Base-by-base conservation (phyloP, 768 basidiomycete genomes). In the Tylopilus vinaceipallidus region DNA sequence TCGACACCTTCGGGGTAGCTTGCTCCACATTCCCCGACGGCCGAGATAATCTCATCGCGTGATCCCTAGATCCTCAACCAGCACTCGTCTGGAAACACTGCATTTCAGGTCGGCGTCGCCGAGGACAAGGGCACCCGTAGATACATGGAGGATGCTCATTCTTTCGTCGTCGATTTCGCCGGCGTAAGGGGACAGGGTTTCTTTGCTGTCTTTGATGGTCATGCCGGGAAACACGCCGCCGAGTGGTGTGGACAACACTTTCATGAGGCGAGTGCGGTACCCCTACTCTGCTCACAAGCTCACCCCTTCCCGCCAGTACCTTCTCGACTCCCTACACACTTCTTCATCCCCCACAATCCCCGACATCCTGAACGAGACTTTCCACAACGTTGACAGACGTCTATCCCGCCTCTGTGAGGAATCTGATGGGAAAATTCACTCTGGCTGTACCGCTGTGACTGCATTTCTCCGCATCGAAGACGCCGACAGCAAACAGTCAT, bases 161-260 rank as follows among this genome's bases (percentile, higher is more conserved):
- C 93, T 20, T 97, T 98, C 62, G 84, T 98, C 50, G 88, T 95
- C 54, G 95, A 98, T 66, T 99, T 90, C 67, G 93, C 84, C 32
- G 82, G 84, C 30, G 76, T 98, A 17, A 82, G 87, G 37, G 97
- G 97, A 0, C 97, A 99, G 66, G 97, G 95, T 8, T 98, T 97
- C 76, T 98, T 95, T 67, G 95, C 95, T 6, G 84, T 99, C 38
- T 99, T 98, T 61, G 97, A 99, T 60, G 97, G 97, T 3, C 97
- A 99, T 66, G 97, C 97, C 1, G 97, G 97, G 16, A 98, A 95
- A 67, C 91, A 98, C 61, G 95, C 95, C 29, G 97, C 97, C 23
- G 97, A 99, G 68, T 98, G 95, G 95, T 98, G 97, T 69, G 97
- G 97, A 36, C 76, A 80, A 59, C 85, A 98, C 67, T 99, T 99